Percentiles rank a stretch among this genome's conserved stretches.
These are phyloP conservation scores for Juglanconis juglandina DNA, from an alignment of 2,329 filamentous ascomycete genomes.

Conservation along the genomic window DNA sequence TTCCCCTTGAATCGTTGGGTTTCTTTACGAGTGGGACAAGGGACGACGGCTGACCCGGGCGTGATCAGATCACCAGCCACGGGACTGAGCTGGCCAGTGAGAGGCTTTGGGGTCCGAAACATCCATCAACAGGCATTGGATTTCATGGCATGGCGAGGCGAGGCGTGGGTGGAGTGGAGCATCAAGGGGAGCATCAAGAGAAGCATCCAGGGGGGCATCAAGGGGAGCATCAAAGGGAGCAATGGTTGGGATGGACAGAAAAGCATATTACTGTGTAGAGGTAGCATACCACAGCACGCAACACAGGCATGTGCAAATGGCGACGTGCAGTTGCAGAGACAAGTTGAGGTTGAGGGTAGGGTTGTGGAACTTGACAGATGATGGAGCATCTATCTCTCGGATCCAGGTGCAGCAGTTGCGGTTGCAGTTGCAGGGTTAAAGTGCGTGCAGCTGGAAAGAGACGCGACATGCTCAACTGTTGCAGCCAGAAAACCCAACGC, in stretches of 20 bases:
- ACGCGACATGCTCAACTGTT: neutral
- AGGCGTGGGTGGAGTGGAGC: neutral
- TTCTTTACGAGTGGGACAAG: neutral
- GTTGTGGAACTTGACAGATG: neutral
- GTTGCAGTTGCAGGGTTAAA: neutral
- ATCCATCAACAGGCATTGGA: neutral
- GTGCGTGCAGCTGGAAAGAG: neutral
- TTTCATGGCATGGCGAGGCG: neutral
- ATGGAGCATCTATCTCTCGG: neutral
- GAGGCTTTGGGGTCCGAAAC: neutral
- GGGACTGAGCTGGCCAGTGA: neutral
- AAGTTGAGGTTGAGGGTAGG: neutral
- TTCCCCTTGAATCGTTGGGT: conserved; percentile 1
- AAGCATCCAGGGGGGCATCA: neutral
- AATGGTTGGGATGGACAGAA: neutral
- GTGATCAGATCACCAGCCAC: neutral
- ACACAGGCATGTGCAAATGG: neutral
- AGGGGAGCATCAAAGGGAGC: neutral
- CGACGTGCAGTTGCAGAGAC: neutral
- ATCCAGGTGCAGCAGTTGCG: neutral
- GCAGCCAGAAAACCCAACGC: neutral
- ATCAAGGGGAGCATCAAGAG: neutral
- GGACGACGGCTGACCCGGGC: neutral
- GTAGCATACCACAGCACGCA: neutral
- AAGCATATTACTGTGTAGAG: neutral